Percentiles rank a stretch among this genome's conserved stretches.
phyloP scores from a whole-genome alignment of 2,329 filamentous ascomycete genomes.

The Penicillium sp. region DNA sequence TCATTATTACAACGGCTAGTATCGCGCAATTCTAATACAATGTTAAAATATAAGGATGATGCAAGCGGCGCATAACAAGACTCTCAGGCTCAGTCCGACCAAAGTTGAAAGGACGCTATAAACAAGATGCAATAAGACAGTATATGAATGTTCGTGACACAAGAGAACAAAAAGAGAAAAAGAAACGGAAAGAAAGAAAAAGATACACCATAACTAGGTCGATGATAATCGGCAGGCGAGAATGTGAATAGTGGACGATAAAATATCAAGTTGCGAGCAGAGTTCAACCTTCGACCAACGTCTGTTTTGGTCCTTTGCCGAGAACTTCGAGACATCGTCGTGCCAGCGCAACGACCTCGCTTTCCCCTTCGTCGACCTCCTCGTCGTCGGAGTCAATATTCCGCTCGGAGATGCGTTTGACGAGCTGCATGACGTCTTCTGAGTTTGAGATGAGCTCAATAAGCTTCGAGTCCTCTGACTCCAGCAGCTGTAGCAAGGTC shows the following conservation, averaged over 20 bases:
- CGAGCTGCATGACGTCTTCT: slow-evolving; percentile 86
- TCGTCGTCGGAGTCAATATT: slow-evolving; percentile 84
- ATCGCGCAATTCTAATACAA: slow-evolving; percentile 13
- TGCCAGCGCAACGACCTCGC: slow-evolving; percentile 86
- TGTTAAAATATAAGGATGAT: slow-evolving; percentile 2
- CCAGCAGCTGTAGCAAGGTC: slow-evolving; percentile 91
- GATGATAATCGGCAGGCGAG: background rate
- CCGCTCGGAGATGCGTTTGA: slow-evolving; percentile 84
- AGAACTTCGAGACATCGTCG: slow-evolving; percentile 84
- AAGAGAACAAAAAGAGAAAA: background rate
- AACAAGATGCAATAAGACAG: slow-evolving; percentile 13
- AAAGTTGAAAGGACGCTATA: slow-evolving; percentile 14
- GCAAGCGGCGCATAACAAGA: slow-evolving; percentile 4
- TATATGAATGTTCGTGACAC: slow-evolving; percentile 6
- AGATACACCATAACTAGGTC: background rate
- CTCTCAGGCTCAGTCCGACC: slow-evolving; percentile 8
- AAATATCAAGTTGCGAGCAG: background rate
- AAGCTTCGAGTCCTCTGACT: slow-evolving; percentile 89
- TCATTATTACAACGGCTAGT: slow-evolving; percentile 14
- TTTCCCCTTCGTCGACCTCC: slow-evolving; percentile 83
- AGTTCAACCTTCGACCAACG: slow-evolving; percentile 71
- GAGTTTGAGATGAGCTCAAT: slow-evolving; percentile 84
- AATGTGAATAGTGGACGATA: background rate
- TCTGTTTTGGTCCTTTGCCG: slow-evolving; percentile 69
- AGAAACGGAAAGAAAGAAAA: background rate